Percentiles rank a stretch among this genome's conserved stretches.
Evolutionary conservation across 805 yeast species (phyloP).

Genomic region (Yamadazyma phyllophila): DNA sequence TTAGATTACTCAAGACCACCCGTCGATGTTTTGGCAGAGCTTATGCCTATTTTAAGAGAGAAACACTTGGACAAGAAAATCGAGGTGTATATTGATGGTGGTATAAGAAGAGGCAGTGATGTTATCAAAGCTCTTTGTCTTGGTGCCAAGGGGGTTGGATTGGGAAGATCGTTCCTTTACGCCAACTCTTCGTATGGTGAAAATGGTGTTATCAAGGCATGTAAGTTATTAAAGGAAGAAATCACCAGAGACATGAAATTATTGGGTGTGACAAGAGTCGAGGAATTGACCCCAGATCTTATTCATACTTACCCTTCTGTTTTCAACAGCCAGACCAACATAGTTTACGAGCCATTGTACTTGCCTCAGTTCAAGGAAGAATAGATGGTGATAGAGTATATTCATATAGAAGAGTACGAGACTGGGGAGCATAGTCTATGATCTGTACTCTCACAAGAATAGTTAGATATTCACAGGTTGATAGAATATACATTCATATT

Average conservation of each 20-base stretch:
- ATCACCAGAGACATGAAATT: conserved; percentile 76
- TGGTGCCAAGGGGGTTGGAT: conserved; percentile 70
- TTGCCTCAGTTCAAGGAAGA: conserved; percentile 14
- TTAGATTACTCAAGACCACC: conserved; percentile 80
- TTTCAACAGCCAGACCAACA: conserved; percentile 20
- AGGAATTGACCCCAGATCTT: conserved; percentile 42
- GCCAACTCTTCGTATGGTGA: conserved; percentile 65
- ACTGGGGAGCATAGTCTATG: no score
- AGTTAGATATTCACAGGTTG: no score
- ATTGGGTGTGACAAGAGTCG: conserved; percentile 66
- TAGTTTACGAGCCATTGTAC: conserved; percentile 15
- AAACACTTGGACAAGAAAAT: conserved; percentile 44
- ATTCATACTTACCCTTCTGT: conserved; percentile 22
- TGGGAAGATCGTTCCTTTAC: conserved; percentile 65
- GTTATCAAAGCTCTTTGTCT: conserved; percentile 62
- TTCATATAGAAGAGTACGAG: no score
- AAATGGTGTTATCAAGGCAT: conserved; percentile 58
- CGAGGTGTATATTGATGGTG: conserved; percentile 65
- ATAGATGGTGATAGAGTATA: no score
- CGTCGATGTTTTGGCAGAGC: conserved; percentile 69
- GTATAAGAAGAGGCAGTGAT: conserved; percentile 67
- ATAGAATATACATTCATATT: no score
- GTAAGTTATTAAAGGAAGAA: conserved; percentile 66
- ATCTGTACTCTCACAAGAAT: no score
- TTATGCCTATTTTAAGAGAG: conserved; percentile 51